Base-by-base conservation (phyloP, 2,329 filamentous ascomycete species). In the Boeremia exigua region DNA sequence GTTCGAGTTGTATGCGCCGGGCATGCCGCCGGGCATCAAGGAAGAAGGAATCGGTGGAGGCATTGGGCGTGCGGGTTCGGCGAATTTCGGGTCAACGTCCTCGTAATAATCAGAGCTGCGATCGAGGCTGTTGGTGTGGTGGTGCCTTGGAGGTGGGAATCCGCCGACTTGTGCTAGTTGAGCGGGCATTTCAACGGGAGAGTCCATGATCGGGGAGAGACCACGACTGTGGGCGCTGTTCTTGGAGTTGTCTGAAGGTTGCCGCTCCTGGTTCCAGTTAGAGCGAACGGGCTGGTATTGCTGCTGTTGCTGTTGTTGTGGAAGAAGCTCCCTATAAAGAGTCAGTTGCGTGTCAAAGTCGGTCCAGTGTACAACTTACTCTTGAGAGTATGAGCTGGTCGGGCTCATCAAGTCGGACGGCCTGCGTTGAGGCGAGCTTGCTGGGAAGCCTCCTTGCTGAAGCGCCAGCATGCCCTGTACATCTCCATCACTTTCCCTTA, bases 31-130 rank as follows among this genome's bases (percentile, higher is more conserved):
- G 1, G 54, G 54, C 27, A 68, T 58, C 51, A 73, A 63, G 32
- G 74, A 60, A 48, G 69, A 56, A 44, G 75, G 71, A 54, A 74
- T 56, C 50, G 65, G 64, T 69, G 74, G 63, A 19, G 64, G 58
- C 40, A 58, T 62, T 34, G 50, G 54, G 50, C 55, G 63, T 59
- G 65, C 50, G 25, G 78, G 76, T 53, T 86, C 83, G 30, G 87
- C 89, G 69, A 97, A 98, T 53, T 88, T 90, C 39, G 94, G 92
- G 63, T 96, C 92, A 11, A 96, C 86, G 73, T 98, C 94, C 81
- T 98, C 95, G 71, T 96, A 96, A 77, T 98, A 98, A 59, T 84
- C 70, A 10, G 82, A 81, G 45, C 66, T 75, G 23, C 67, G 66
- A 33, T 75, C 72, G 11, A 56, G 17, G 17, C 34, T 42, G 36